Percentiles rank a stretch among this genome's conserved stretches.
These are phyloP conservation scores for Vitis cinerea DNA, from an alignment of 164 flowering plant genomes.

Conservation along the genomic window DNA sequence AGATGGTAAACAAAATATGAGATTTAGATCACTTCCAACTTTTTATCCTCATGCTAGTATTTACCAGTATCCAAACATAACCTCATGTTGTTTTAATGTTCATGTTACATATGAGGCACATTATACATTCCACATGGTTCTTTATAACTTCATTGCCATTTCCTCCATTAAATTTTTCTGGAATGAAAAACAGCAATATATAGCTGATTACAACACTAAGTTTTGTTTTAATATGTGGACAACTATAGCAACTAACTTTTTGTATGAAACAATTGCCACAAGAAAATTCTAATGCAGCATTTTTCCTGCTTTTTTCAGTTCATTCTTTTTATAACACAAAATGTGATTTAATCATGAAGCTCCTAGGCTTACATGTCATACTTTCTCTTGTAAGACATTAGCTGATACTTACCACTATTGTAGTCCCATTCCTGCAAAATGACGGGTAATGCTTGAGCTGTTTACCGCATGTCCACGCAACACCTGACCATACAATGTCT, in stretches of 20 bases:
- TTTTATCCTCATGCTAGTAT: too few relatives aligned
- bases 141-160: too few relatives aligned
- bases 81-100: too few relatives aligned
- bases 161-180: too few relatives aligned
- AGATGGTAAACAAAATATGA: too few relatives aligned
- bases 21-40: too few relatives aligned
- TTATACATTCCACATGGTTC: not conserved
- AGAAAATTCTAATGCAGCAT: not conserved
- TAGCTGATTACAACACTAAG: too few relatives aligned
- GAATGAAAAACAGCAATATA: too few relatives aligned
- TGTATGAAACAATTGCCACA: too few relatives aligned
- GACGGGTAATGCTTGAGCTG: conserved; percentile 87
- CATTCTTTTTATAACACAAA: not conserved
- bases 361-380: not conserved
- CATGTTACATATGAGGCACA: not conserved
- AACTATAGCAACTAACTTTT: too few relatives aligned
- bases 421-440: conserved; percentile 76
- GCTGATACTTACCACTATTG: conserved; percentile 57
- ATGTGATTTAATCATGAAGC: not conserved
- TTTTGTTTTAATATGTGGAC: too few relatives aligned
- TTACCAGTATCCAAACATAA: too few relatives aligned
- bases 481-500: conserved; percentile 89
- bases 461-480: conserved; percentile 81
- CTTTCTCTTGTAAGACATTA: not conserved
- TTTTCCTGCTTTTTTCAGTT: not conserved